Evolutionary conservation across 2,329 filamentous ascomycete genomes (phyloP).

Genomic region (Ophiostoma novo-ulmi): DNA sequence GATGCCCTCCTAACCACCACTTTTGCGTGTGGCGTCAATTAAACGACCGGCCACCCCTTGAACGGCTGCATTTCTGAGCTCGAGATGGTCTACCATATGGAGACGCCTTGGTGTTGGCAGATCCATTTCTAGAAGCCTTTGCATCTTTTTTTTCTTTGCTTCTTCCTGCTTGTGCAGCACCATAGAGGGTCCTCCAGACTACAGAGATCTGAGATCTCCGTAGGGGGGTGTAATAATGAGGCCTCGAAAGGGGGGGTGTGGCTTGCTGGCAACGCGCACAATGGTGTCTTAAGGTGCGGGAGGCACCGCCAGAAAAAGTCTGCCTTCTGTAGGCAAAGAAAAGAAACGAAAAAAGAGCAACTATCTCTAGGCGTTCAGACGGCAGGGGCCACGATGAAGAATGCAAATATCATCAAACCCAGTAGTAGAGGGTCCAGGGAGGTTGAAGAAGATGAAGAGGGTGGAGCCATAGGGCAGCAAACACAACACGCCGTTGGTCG

Average conservation of each 20-base stretch:
- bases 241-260: background rate
- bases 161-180: background rate
- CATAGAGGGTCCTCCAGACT: background rate
- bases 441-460: conserved; percentile 12
- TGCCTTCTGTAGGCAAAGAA: background rate
- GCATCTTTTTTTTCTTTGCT: background rate
- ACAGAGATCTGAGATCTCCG: background rate
- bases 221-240: background rate
- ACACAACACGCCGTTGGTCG: conserved; percentile 14
- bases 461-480: conserved; percentile 4
- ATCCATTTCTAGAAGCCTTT: conserved; percentile 21
- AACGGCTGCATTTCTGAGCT: conserved; percentile 23
- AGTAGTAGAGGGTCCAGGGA: conserved; percentile 10
- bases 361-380: background rate
- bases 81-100: background rate
- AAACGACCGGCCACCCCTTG: conserved; percentile 23
- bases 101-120: conserved; percentile 7
- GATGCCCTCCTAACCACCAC: background rate
- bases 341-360: background rate
- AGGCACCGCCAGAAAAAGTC: background rate
- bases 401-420: conserved; percentile 18
- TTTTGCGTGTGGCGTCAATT: conserved; percentile 15
- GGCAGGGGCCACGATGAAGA: conserved; percentile 24
- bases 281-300: background rate
- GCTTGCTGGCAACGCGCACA: background rate